Evolutionary conservation across 2,329 filamentous ascomycete genomes (phyloP), one percentile per base, ranked within the genome.

Genomic region (Penicillium sp.): DNA sequence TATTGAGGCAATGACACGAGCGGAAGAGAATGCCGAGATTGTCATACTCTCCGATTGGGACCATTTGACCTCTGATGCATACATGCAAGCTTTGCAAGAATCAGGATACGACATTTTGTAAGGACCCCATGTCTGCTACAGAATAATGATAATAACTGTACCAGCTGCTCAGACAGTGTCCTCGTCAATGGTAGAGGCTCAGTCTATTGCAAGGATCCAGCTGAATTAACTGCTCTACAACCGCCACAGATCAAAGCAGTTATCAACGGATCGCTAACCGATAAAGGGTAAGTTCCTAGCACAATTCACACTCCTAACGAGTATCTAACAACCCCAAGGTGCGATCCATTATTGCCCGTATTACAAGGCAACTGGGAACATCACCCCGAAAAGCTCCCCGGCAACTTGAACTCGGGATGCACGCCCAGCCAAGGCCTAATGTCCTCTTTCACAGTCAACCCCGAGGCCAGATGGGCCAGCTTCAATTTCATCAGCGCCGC

Each of bases 401-500:
- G 53, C 15, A 28, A 10, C 1, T 9, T 37, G 15, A 37, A 37
- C 9, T 37, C 33, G 4, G 63, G 66, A 13, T 84, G 81, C 59
- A 67, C 67, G 2, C 65, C 75, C 0, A 77, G 76, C n/a, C 55
- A 72, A 3, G 76, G 74, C 1, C 57, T 66, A 0, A 61, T 62
- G 0, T 75, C 79, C 28, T 66, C 76, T 8, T 71, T 82, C 52
- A 57, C 67, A 1, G 72, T 75, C 3, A 60, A 67, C 24, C 47
- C 60, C 3, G 50, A 61, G 3, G 59, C 66, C n/a, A 64, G 67
- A 29, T 83, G 80, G 79, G 59, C 76, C 0, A 78, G 78, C 6
- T 65, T 84, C 12, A 76, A 82, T 53, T 59, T 82, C n/a, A 74
- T 84, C 49, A 76, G 72, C n/a, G 69, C 76, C 2, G 71, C 77